These are phyloP conservation scores for Amesomyces nigricolor DNA, from an alignment of 2,329 filamentous ascomycete genomes.

Conservation along the genomic window DNA sequence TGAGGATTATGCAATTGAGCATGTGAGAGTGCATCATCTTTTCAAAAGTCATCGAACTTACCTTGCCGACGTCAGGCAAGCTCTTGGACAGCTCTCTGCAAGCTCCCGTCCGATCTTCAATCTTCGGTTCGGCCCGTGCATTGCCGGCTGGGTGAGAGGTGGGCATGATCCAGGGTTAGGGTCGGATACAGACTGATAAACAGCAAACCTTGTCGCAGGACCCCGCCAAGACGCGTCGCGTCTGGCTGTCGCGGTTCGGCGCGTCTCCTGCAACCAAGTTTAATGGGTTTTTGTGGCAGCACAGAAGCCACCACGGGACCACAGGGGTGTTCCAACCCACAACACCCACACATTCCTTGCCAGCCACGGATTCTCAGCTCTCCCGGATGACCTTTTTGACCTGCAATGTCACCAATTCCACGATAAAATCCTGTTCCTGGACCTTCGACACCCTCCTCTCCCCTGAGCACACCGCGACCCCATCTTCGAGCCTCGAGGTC, in stretches of 20 bases:
- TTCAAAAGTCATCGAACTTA: not conserved
- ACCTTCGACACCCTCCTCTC: not conserved
- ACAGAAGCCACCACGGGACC: not conserved
- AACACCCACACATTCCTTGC: not conserved
- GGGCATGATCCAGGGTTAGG: constrained; percentile 15
- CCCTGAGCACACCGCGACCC: not conserved
- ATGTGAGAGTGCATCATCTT: too few relatives aligned
- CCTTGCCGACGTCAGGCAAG: not conserved
- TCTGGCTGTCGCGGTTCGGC: constrained; percentile 16
- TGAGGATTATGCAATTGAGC: not conserved
- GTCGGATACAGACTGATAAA: not conserved
- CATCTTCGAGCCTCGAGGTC: not conserved
- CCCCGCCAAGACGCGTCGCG: constrained; percentile 23
- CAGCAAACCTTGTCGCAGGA: not conserved
- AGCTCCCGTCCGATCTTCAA: constrained; percentile 4
- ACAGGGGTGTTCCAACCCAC: not conserved
- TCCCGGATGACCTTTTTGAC: too few relatives aligned
- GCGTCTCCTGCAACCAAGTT: constrained; percentile 20
- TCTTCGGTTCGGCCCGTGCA: constrained; percentile 13
- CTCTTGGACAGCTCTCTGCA: not conserved
- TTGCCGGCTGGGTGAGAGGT: not conserved
- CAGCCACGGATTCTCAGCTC: too few relatives aligned
- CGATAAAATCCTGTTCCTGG: not conserved
- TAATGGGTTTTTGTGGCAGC: constrained; percentile 22
- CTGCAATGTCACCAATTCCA: not conserved